Base-by-base conservation (phyloP, 805 yeast species). In the Yarrowia divulgata region DNA sequence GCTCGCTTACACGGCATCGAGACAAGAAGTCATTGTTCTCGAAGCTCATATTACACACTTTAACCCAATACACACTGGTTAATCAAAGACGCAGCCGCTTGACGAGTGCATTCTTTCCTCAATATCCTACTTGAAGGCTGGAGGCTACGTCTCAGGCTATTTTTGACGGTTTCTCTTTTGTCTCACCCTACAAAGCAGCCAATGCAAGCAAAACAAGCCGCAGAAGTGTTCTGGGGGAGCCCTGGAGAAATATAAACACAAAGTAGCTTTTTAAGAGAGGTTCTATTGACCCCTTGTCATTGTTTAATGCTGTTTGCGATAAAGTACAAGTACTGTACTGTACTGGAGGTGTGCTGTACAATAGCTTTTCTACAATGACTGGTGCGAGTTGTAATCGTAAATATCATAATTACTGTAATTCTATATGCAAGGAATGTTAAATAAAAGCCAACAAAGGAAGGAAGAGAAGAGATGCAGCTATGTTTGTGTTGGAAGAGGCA, bases 391-490 rank as follows among this genome's bases (percentile, higher is more conserved):
- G 48, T 19, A 19, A 23, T 19, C 12, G 3, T 34, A 7, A 9
- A 19, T 14, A 18, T 55, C 58, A 40, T 55, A 14, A 55, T 55
- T 39, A n/a, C n/a, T n/a, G n/a, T n/a, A 23, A 55, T 39, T 50
- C 46, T 54, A 54, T 34, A 4, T 55, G 62, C 62, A 40, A 35
- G n/a, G 42, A 35, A 37, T 54, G 60, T 55, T 39, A 60, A 60
- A 60, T 43, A 34, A 60, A 40, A 8, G 66, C 66, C 43, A 60
- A 23, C 50, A 60, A 60, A 35, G 66, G 66, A 60, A 60, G 66
- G 50, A 60, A 14, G 7, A 45, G 48, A 45, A 60, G 66, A 42
- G 29, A 60, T 34, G 42, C 52, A 43, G 50, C 66, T n/a, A 43
- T 6, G 10, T 60, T 43, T 6, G 62, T 9, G 42, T 19, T n/a